Evolutionary conservation across 83 land plant species (phyloP), one percentile per base, ranked within the genome.

Genomic region (Larix sibirica): DNA sequence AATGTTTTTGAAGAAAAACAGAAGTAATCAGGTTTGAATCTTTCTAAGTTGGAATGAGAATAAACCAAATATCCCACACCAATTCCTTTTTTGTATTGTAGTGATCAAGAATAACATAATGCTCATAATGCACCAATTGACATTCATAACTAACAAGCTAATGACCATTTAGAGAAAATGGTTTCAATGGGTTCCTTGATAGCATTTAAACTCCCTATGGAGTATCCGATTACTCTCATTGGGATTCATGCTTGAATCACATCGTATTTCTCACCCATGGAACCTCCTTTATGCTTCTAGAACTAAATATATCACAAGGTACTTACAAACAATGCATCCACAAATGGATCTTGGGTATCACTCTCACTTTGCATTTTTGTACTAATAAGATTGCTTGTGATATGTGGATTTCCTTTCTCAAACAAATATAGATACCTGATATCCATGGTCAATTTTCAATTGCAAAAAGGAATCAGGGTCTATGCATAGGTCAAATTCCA

Each of bases 391-490:
- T 86, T 80, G 68, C 85, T 85, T 24, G 91, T 93, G 62, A 97
- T 94, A 62, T 95, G 98, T 36, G 92, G 91, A 69, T 91, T 95
- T 42, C 93, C 95, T 79, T 96, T 96, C 92, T 97, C 98, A 79
- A 92, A 94, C 81, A 92, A 96, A 79, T 97, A 96, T 10, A 97
- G 85, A 85, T 97, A 97, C 95, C 98, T 97, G 90, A 67, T 81
- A 50, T 7, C 66, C 47, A 68, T 54, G 13, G 81, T 33, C 68
- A 77, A 75, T 36, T n/a, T 61, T 40, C 21, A 74, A 86, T 33
- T 77, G 23, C 8, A 31, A 36, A 63, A 14, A 42, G 24, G 4
- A 60, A 61, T 60, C 17, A 60, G 68, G 12, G 16, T 18, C 10
- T 0, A 12, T 38, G 24, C 7, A 33, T 26, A 28, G 28, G 28